Conservation (phyloP, 2,329 filamentous ascomycete species). For the Nothophaeocryptopus gaeumannii region DNA sequence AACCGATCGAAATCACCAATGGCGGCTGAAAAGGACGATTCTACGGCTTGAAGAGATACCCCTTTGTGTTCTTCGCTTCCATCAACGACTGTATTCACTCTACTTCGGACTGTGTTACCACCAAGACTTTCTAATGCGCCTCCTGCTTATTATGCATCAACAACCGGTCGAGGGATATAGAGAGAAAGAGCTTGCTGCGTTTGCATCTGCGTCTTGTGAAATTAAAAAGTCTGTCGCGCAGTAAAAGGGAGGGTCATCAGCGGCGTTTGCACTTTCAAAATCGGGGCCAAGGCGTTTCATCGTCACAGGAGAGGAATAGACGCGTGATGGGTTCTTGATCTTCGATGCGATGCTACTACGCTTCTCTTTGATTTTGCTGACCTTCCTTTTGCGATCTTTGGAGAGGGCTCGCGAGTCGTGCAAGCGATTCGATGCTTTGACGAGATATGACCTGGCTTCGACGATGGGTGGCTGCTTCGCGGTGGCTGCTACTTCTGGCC, state of each 20-base stretch:
- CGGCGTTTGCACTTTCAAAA: slow-evolving; percentile 13
- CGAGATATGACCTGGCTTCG: not conserved
- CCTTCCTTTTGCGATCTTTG: slow-evolving; percentile 9
- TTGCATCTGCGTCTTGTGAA: slow-evolving; percentile 9
- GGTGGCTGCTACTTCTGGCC: slow-evolving; percentile 2
- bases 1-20: slow-evolving; percentile 29
- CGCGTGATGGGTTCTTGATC: slow-evolving; percentile 11
- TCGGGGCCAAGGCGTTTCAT: slow-evolving; percentile 16
- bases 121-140: slow-evolving; percentile 22
- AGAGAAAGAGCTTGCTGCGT: slow-evolving; percentile 5
- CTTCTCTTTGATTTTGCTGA: slow-evolving; percentile 11
- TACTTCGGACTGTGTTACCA: slow-evolving; percentile 22
- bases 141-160: slow-evolving; percentile 6
- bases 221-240: slow-evolving; percentile 14
- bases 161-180: slow-evolving; percentile 11
- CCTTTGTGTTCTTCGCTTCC: slow-evolving; percentile 21
- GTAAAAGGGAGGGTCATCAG: slow-evolving; percentile 10
- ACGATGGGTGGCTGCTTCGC: slow-evolving; percentile 12
- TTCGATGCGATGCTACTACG: slow-evolving; percentile 17
- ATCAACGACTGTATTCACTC: slow-evolving; percentile 25
- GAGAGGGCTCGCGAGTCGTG: slow-evolving; percentile 5
- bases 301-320: too few species aligned
- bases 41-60: slow-evolving; percentile 30
- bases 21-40: slow-evolving; percentile 29
- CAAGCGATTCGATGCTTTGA: slow-evolving; percentile 1